Evolutionary conservation across 2,329 filamentous ascomycete species (phyloP), one percentile per base, ranked within the genome.

Genomic region (Colletotrichum truncatum): DNA sequence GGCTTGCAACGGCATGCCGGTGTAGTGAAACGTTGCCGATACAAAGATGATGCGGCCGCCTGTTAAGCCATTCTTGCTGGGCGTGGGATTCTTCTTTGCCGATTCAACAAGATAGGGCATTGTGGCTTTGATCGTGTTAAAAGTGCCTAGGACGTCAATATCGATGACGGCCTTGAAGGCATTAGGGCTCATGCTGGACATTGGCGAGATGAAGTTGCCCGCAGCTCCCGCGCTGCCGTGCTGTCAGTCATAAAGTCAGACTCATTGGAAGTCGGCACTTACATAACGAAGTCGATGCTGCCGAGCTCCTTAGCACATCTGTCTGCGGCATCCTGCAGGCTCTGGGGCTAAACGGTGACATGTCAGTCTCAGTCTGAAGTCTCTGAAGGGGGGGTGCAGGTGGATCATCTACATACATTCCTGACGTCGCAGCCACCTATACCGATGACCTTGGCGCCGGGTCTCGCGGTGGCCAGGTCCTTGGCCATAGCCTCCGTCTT

Each of bases 161-260:
- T 98, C 96, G 73, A 98, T 95, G 69, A 99, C 96, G 0, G 93
- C 85, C 78, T 94, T 97, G 88, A 99, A 97, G 4, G 93, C 96
- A 75, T 98, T 98, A 64, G 92, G 81, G 39, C 89, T 93, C 52
- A 98, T 87, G 67, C 91, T 91, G 39, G 91, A 87, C 66, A 98
- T 91, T 4, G 95, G 92, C 0, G 93, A 91, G 21, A 99, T 85
- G 78, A 98, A 99, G 79, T 99, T 99, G 64, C 96, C 96, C 16
- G 96, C 96, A 12, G 96, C 96, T 53, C 96, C 96, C 18, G 95
- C 95, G 75, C 92, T 96, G 72, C 52, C n/a, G 32, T 25, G 30
- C 26, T 25, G 53, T 64, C 30, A 64, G 53, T 38, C 12, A 32
- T 34, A 18, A 34, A 28, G 30, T 30, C 41, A 16, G 32, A 26